Evolutionary conservation across 257 asterid genomes (phyloP).

Genomic region (Ligustrum vulgare): DNA sequence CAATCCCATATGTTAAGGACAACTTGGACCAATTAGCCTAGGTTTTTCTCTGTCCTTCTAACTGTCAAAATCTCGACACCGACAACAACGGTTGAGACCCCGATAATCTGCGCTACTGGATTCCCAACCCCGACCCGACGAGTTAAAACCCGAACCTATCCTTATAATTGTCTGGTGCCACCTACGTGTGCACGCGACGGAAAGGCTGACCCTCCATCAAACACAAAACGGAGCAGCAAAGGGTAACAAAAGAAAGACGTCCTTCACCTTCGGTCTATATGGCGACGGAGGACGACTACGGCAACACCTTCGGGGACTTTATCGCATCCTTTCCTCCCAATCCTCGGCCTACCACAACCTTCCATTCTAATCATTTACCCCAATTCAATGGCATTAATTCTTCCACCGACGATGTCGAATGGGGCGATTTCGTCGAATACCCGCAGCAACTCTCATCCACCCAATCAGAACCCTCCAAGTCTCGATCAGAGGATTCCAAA

Average conservation of each 20-base stretch:
- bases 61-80: too few relatives aligned
- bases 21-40: too few relatives aligned
- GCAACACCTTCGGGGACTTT: conserved; percentile 71
- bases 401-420: conserved; percentile 56
- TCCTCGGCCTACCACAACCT: conserved; percentile 8
- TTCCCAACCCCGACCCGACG: not conserved
- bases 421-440: conserved; percentile 79
- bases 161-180: not conserved
- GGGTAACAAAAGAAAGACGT: not conserved
- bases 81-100: not conserved
- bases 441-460: conserved; percentile 36
- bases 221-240: conserved; percentile 2
- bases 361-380: conserved; percentile 25
- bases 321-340: conserved; percentile 43
- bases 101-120: not conserved
- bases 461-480: conserved; percentile 37
- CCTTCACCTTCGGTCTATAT: conserved; percentile 2
- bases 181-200: not conserved
- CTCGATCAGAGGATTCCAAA: conserved; percentile 20
- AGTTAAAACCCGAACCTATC: not conserved
- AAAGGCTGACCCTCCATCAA: not conserved
- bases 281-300: conserved; percentile 76
- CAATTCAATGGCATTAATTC: conserved; percentile 30
- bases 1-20: too few relatives aligned
- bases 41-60: too few relatives aligned